Percentiles rank a stretch among this genome's conserved stretches.
These are phyloP conservation scores for Penicillium psychrofluorescens DNA, from an alignment of 495 filamentous ascomycete genomes.

Conservation along the genomic window DNA sequence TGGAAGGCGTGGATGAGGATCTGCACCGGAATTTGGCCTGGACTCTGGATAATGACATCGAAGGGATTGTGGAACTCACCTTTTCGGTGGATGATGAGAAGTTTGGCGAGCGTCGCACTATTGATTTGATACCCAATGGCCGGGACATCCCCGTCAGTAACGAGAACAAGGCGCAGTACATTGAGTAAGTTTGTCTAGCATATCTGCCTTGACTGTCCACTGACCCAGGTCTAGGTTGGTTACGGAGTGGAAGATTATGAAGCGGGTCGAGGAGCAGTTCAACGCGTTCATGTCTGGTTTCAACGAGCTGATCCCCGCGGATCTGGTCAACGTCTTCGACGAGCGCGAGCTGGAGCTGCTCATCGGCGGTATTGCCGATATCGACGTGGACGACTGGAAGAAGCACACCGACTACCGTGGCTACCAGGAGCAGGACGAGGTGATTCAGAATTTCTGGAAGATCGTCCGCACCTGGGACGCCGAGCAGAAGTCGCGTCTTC, in stretches of 20 bases:
- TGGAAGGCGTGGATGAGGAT: constrained; percentile 98
- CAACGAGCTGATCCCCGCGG: constrained; percentile 92
- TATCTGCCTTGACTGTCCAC: neutral
- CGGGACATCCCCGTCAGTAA: constrained; percentile 93
- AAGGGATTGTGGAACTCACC: constrained; percentile 82
- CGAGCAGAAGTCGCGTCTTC: constrained; percentile 91
- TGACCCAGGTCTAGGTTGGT: constrained; percentile 59
- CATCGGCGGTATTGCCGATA: constrained; percentile 98
- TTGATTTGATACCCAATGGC: constrained; percentile 88
- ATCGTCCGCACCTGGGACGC: constrained; percentile 94
- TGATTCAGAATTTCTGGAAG: constrained; percentile 98
- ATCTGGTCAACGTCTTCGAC: constrained; percentile 97
- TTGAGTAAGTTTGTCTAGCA: constrained; percentile 56
- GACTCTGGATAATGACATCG: constrained; percentile 97
- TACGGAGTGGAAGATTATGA: constrained; percentile 98
- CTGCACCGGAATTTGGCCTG: constrained; percentile 92
- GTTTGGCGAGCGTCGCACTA: constrained; percentile 85
- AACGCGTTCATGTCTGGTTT: constrained; percentile 96
- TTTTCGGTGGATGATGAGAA: constrained; percentile 97
- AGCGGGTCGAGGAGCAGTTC: constrained; percentile 96
- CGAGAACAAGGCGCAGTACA: constrained; percentile 91
- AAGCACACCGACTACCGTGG: constrained; percentile 99
- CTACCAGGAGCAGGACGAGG: constrained; percentile 96
- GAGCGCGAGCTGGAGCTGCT: constrained; percentile 94
- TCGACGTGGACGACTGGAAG: constrained; percentile 99